Percentiles rank a stretch among this genome's conserved stretches.
Evolutionary conservation across 805 yeast species (phyloP).

Genomic region (Wickerhamomyces strasburgensis): DNA sequence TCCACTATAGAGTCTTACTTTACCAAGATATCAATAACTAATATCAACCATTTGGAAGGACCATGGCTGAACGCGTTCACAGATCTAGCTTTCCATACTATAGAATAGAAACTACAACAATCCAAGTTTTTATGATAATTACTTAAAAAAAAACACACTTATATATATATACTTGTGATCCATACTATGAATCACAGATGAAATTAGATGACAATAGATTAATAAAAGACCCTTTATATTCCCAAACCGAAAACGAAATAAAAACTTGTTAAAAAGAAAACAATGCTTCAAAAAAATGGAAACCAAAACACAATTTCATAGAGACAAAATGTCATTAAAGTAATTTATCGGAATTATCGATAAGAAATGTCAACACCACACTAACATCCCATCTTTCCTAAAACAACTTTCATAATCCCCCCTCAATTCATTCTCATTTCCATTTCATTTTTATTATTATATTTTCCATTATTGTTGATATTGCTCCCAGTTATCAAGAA

Average conservation of each 20-base stretch:
- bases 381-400: conserved; percentile 9
- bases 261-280: no score
- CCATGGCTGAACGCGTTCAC: conserved; percentile 50
- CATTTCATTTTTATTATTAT: no score
- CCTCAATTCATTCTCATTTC: not conserved
- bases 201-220: not conserved
- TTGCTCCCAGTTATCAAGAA: conserved; percentile 93
- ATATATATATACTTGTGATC: no score
- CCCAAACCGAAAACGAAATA: not conserved
- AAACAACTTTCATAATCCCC: not conserved
- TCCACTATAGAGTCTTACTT: conserved; percentile 31
- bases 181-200: no score
- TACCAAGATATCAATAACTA: conserved; percentile 15
- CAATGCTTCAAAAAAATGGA: not conserved
- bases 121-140: no score
- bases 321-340: no score
- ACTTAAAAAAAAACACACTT: conserved; percentile 1
- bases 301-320: no score
- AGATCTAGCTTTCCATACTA: conserved; percentile 42
- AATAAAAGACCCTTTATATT: not conserved
- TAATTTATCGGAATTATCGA: no score
- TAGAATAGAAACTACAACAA: conserved; percentile 2
- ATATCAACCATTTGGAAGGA: conserved; percentile 27
- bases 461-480: conserved; percentile 51
- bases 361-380: conserved; percentile 22